A percentile compares a stretch with the other conserved stretches of the same genome.
Evolutionary conservation across 1,284 basidiomycete genomes (phyloP).

Genomic region (Earliella scabrosa): DNA sequence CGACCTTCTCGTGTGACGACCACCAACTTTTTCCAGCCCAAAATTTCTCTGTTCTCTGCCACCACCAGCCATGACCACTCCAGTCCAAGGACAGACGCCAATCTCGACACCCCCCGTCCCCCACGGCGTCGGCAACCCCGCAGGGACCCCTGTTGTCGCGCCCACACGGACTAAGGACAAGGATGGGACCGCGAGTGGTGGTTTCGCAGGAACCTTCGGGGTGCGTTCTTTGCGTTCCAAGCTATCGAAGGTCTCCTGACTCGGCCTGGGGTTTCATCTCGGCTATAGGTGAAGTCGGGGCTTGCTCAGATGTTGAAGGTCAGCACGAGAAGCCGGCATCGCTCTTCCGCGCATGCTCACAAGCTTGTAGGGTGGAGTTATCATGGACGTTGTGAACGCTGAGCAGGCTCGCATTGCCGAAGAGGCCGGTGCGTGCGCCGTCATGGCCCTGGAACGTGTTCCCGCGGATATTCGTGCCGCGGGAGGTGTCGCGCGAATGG

Average conservation of each 20-base stretch:
- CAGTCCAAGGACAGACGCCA: conserved; percentile 31
- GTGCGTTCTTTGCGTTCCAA: conserved; percentile 41
- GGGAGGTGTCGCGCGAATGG: conserved; percentile 95
- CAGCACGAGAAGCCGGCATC: conserved; percentile 21
- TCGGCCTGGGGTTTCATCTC: background rate
- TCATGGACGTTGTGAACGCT: conserved; percentile 90
- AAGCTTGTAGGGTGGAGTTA: conserved; percentile 75
- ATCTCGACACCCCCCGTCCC: conserved; percentile 32
- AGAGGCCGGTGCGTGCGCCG: conserved; percentile 96
- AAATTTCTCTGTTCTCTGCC: conserved; percentile 11
- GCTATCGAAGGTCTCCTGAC: conserved; percentile 4
- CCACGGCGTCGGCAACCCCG: conserved; percentile 38
- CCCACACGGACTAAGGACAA: conserved; percentile 60
- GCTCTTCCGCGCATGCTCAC: conserved; percentile 18
- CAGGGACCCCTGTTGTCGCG: conserved; percentile 44
- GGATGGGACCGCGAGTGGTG: conserved; percentile 60
- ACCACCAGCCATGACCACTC: conserved; percentile 34
- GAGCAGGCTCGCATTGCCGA: conserved; percentile 97
- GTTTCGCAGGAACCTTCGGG: conserved; percentile 84
- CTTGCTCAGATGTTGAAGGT: conserved; percentile 96
- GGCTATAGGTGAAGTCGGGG: conserved; percentile 83
- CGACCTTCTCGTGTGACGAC: conserved; percentile 10
- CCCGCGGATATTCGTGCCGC: conserved; percentile 93
- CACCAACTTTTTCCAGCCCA: background rate
- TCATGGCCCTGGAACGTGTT: conserved; percentile 96